A percentile compares a stretch with the other conserved stretches of the same genome.
Evolutionary conservation across 129 eudicot genomes (phyloP).

Genomic region (Tanacetum coccineum): DNA sequence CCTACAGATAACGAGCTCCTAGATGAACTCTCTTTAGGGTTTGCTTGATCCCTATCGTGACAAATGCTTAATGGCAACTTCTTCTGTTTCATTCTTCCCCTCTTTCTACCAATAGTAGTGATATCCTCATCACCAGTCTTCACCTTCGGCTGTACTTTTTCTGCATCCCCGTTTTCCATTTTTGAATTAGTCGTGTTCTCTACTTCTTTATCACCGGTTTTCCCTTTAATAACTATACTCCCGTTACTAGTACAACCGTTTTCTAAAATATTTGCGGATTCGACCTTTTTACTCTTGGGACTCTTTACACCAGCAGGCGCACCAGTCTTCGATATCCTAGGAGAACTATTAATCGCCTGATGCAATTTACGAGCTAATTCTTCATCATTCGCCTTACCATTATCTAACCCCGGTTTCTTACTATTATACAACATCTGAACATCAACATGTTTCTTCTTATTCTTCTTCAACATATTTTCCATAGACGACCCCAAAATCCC

Average conservation of each 20-base stretch:
- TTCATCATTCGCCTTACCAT: conserved; percentile 55
- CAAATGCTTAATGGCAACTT: conserved; percentile 77
- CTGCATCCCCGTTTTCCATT: conserved; percentile 22
- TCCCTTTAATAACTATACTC: conserved; percentile 27
- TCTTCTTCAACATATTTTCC: conserved; percentile 43
- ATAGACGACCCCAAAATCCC: conserved; percentile 25
- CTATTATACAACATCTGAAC: conserved; percentile 58
- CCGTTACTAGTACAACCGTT: conserved; percentile 44
- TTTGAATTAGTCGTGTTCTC: conserved; percentile 32
- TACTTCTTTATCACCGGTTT: conserved; percentile 30
- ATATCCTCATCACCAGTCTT: conserved; percentile 52
- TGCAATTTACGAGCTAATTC: conserved; percentile 73
- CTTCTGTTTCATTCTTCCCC: conserved; percentile 85
- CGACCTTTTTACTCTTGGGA: conserved; percentile 55
- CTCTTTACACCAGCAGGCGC: conserved; percentile 43
- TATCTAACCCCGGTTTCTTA: conserved; percentile 36
- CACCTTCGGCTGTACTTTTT: conserved; percentile 20
- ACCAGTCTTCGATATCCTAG: conserved; percentile 62
- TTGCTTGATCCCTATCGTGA: conserved; percentile 60
- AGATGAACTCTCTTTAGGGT: conserved; percentile 48
- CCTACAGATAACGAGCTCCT: conserved; percentile 42
- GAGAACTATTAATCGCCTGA: conserved; percentile 71
- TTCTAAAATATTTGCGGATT: conserved; percentile 36
- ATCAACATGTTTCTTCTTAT: conserved; percentile 67
- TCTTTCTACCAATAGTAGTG: conserved; percentile 50